A percentile compares a stretch with the other conserved stretches of the same genome.
phyloP scores from a whole-genome alignment of 179 eudicot genomes.

The Pouteria campechiana region DNA sequence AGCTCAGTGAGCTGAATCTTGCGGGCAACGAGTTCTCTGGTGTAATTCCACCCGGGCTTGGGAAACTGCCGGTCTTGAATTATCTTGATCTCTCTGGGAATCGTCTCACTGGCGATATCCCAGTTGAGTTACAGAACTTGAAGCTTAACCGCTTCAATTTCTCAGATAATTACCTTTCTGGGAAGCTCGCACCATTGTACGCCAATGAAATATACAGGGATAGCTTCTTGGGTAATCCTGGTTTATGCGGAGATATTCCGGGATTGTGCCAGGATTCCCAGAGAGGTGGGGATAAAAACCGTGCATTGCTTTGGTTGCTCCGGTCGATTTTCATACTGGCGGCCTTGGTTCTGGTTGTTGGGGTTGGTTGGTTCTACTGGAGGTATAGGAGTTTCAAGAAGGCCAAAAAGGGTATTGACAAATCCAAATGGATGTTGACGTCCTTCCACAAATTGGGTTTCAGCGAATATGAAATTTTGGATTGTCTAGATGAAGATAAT shows the following conservation, averaged over 20 bases:
- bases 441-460: constrained; percentile 80
- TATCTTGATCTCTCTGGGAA: constrained; percentile 80
- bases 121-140: constrained; percentile 48
- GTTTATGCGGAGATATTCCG: constrained; percentile 53
- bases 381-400: constrained; percentile 38
- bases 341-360: constrained; percentile 41
- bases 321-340: constrained; percentile 47
- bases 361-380: constrained; percentile 40
- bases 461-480: constrained; percentile 67
- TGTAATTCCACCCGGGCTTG: constrained; percentile 48
- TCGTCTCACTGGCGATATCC: constrained; percentile 51
- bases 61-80: constrained; percentile 37
- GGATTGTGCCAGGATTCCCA: constrained; percentile 46
- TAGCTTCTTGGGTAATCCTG: constrained; percentile 76
- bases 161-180: constrained; percentile 59
- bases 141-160: constrained; percentile 67
- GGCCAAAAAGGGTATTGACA: constrained; percentile 18
- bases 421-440: constrained; percentile 69
- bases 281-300: constrained; percentile 12
- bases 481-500: constrained; percentile 62
- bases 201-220: constrained; percentile 36
- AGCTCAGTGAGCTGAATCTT: constrained; percentile 49
- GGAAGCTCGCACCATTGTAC: constrained; percentile 52
- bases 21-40: constrained; percentile 54
- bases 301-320: constrained; percentile 42